phyloP scores from a whole-genome alignment of 1,284 basidiomycete genomes.

The Boletus nobilissimus region DNA sequence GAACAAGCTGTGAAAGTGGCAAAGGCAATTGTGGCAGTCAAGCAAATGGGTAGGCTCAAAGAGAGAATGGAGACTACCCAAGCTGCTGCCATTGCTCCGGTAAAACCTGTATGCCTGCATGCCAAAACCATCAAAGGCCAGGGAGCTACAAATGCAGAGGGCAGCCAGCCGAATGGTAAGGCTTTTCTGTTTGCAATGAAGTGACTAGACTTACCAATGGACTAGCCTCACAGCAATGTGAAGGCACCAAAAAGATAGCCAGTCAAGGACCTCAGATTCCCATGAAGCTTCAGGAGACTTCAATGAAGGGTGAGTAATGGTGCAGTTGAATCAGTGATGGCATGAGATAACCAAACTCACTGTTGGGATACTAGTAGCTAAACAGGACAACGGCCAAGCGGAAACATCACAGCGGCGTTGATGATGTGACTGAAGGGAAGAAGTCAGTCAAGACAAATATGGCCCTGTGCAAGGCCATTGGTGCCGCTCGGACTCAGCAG shows the following conservation, averaged over 20 bases:
- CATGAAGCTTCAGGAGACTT: neutral
- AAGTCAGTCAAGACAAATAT: no score
- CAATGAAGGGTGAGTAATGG: neutral
- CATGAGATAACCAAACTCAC: neutral
- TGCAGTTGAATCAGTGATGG: neutral
- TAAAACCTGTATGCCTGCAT: neutral
- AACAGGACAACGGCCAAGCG: neutral
- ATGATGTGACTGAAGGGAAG: no score
- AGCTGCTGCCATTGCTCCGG: neutral
- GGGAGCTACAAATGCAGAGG: neutral
- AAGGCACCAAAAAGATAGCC: neutral
- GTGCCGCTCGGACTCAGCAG: no score
- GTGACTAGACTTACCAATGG: neutral
- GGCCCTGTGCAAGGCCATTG: no score
- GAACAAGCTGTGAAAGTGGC: neutral
- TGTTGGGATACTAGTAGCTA: neutral
- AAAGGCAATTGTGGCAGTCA: neutral
- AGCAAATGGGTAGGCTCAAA: neutral
- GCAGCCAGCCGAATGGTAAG: neutral
- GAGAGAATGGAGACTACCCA: neutral
- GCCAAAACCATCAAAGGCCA: neutral
- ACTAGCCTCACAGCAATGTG: neutral
- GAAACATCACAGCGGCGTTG: neutral
- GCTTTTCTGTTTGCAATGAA: neutral
- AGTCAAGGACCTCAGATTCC: no score